Evolutionary conservation across 164 flowering plant genomes (phyloP).

Genomic region (grape (Vitis vinifera)): DNA sequence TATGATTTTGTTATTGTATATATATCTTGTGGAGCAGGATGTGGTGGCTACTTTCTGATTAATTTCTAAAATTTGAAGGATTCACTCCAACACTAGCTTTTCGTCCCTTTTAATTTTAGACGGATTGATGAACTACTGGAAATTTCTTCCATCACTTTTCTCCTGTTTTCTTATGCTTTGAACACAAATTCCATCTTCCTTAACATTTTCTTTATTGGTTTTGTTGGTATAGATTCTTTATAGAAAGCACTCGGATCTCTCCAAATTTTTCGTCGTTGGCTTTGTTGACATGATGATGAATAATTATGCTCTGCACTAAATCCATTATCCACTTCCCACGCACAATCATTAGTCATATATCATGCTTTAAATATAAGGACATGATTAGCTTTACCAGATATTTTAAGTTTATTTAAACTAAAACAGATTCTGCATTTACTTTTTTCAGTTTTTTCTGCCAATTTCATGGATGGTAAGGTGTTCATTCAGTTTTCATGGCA

Average conservation of each 20-base stretch:
- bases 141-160: no score
- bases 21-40: neutral
- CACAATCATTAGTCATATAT: neutral
- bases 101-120: neutral
- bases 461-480: no score
- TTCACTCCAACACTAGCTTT: neutral
- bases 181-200: no score
- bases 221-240: no score
- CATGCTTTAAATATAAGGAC: neutral
- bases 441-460: no score
- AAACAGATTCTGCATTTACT: neutral
- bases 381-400: neutral
- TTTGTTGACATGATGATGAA: neutral
- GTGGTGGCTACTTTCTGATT: neutral
- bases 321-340: neutral
- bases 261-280: no score
- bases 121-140: no score
- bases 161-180: no score
- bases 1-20: neutral
- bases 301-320: neutral
- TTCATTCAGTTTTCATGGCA: no score
- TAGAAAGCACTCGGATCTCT: no score
- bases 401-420: neutral
- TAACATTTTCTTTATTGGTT: no score
- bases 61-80: slow-evolving; percentile 2